Conservation (phyloP, 495 filamentous ascomycete genomes). For the Tuber umbilicatum region DNA sequence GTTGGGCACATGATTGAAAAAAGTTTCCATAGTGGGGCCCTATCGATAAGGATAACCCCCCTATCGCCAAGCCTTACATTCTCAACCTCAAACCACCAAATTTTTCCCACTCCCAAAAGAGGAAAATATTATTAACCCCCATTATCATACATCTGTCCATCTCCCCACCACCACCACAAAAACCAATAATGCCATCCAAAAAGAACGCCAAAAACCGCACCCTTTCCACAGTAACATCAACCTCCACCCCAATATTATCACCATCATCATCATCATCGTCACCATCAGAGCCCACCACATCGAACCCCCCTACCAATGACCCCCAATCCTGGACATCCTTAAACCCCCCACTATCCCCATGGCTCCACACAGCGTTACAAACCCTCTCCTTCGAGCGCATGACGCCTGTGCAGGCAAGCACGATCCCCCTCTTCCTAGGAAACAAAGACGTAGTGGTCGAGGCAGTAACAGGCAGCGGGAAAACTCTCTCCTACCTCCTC, state of each 20-base stretch:
- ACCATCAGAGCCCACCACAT: not conserved
- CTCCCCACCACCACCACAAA: not conserved
- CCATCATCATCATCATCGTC: not conserved
- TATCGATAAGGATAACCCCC: not conserved
- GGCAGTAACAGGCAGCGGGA: constrained; percentile 93
- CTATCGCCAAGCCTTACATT: not conserved
- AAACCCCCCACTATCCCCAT: constrained; percentile 72
- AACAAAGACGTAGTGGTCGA: constrained; percentile 98
- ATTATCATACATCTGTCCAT: not conserved
- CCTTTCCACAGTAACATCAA: not conserved
- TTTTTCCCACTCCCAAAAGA: not conserved
- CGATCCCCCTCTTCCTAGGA: constrained; percentile 80
- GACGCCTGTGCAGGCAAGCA: constrained; percentile 92
- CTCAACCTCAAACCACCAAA: not conserved
- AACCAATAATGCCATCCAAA: not conserved
- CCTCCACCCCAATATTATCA: not conserved
- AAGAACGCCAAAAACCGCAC: not conserved
- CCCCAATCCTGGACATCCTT: constrained; percentile 70
- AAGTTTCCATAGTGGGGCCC: not conserved
- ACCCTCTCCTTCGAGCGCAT: constrained; percentile 80
- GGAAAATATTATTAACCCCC: no score
- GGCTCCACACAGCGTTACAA: constrained; percentile 76
- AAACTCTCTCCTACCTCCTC: constrained; percentile 85
- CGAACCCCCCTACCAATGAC: not conserved
- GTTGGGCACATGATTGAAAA: not conserved